Evolutionary conservation across 2,329 filamentous ascomycete species (phyloP), one percentile per base, ranked within the genome.

Genomic region (Diaporthe sp.): DNA sequence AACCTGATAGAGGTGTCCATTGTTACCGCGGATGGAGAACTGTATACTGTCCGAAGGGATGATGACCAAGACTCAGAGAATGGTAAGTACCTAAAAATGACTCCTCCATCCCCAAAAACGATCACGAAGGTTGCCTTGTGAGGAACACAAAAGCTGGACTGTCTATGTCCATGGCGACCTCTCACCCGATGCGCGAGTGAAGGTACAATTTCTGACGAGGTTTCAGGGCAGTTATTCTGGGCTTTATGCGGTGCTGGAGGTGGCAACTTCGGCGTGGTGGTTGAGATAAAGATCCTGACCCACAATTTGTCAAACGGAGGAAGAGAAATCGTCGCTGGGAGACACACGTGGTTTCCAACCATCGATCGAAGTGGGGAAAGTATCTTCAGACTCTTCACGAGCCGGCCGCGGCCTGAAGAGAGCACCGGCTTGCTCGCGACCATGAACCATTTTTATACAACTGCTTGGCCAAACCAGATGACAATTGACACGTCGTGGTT

Each of bases 261-360:
- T 12, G 85, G 83, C 2, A 87, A 85, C 4, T 87, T 84, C 39
- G 86, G 85, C 0, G 82, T 87, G 2, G 76, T 86, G 0, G 80
- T 81, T 0, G 20, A 82, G 31, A 78, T 84, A 76, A 83, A 82
- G 72, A 44, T 84, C 28, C 58, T 72, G 2, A 49, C 83, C 37
- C 58, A 79, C 13, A 9, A 79, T 5, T 76, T 82, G 0, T 28
- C 42, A 0, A 55, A 73, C 8, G 0, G 39, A 0, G 2, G 8
- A 4, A 25, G 8, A 1, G 39, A 47, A 2, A 77, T 84, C 0
- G 80, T 82, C 1, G 79, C 80, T 9, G 82, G 81, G 0, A 77
- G 78, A 34, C 82, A 78, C 31, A 77, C 65, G 0, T 83, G 81
- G 82, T 76, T 58, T 4, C 58, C 76, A 20, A 25, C 7, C 15